Percentiles rank a stretch among this genome's conserved stretches.
These are phyloP conservation scores for Euptelea pleiosperma DNA, from an alignment of 164 flowering plant species.

Conservation along the genomic window DNA sequence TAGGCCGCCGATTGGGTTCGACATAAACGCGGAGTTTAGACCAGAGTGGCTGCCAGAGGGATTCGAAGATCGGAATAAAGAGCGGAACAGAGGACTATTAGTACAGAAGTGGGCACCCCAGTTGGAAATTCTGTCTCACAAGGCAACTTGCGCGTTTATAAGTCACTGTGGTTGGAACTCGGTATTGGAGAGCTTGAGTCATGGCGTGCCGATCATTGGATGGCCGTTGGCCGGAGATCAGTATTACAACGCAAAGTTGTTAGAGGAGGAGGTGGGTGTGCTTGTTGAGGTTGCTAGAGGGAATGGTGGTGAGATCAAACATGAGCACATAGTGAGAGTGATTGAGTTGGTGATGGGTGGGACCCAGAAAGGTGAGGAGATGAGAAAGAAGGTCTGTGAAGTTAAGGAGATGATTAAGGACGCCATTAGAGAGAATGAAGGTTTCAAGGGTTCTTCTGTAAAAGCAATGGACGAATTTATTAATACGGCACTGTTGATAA, in stretches of 20 bases:
- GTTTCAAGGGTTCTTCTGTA: too few species aligned
- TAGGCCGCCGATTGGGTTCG: constrained; percentile 22
- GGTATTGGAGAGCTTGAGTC: constrained; percentile 21
- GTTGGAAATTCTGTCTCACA: constrained; percentile 13
- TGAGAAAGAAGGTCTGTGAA: constrained; percentile 10
- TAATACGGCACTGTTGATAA: too few species aligned
- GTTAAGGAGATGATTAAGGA: not conserved
- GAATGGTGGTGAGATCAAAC: not conserved
- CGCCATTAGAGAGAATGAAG: constrained; percentile 5
- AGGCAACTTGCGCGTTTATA: constrained; percentile 17
- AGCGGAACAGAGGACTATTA: constrained; percentile 18
- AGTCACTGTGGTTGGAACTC: too few species aligned
- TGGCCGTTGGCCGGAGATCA: constrained; percentile 21
- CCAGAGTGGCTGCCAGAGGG: constrained; percentile 35
- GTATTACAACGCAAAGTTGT: constrained; percentile 16
- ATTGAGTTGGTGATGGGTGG: constrained; percentile 8
- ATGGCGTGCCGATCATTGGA: constrained; percentile 17
- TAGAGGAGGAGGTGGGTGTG: constrained; percentile 21
- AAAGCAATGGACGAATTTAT: too few species aligned
- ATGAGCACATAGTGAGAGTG: constrained; percentile 6
- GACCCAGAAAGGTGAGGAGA: not conserved
- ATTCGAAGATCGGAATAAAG: constrained; percentile 19
- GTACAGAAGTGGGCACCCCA: too few species aligned
- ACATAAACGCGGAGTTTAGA: constrained; percentile 14
- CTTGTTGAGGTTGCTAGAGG: constrained; percentile 13